phyloP scores from a whole-genome alignment of 352 stramenopile genomes.

The Phytophthora uliginosa region DNA sequence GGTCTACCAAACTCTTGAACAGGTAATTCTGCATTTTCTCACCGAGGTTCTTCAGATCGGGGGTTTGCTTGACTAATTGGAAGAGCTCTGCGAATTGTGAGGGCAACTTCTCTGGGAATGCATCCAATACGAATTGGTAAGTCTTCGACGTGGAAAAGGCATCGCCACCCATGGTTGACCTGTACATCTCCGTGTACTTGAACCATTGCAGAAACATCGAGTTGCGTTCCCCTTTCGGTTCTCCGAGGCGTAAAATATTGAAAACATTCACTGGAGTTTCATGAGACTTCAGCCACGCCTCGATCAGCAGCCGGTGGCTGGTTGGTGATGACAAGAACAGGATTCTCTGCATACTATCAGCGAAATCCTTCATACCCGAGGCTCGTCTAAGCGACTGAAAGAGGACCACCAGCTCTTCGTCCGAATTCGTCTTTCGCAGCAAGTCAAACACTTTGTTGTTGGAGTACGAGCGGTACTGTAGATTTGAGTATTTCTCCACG shows the following conservation, averaged over 20 bases:
- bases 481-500: neutral
- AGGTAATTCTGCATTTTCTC: neutral
- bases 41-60: neutral
- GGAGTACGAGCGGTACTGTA: neutral
- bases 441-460: neutral
- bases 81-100: neutral
- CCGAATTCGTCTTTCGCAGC: neutral
- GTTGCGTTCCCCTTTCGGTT: neutral
- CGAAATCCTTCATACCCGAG: slow-evolving; percentile 1
- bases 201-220: neutral
- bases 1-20: neutral
- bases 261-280: neutral
- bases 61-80: neutral
- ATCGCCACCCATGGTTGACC: neutral
- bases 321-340: neutral
- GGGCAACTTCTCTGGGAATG: neutral
- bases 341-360: neutral
- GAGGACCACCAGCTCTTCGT: neutral
- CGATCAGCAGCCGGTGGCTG: neutral
- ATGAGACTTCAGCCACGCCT: neutral
- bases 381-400: slow-evolving; percentile 3
- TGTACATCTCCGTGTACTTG: neutral
- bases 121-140: neutral
- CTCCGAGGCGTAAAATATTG: neutral
- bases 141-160: neutral